phyloP scores from a whole-genome alignment of 73 alveolate genomes.

The Paramecium sonneborni region DNA sequence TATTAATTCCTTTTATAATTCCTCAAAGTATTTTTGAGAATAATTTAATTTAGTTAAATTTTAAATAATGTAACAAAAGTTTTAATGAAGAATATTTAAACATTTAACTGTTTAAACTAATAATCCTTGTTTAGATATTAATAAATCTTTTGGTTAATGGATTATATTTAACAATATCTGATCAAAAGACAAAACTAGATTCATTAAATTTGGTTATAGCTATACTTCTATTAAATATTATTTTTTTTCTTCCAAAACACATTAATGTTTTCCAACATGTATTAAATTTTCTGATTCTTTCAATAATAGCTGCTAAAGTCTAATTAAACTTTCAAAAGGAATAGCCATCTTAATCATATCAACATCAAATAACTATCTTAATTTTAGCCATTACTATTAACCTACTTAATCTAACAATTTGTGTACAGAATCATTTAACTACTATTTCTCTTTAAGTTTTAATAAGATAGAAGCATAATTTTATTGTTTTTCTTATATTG shows the following conservation, averaged over 20 bases:
- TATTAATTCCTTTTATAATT: neutral
- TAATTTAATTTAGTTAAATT: neutral
- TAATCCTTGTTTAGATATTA: neutral
- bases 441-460: slow-evolving; percentile 10
- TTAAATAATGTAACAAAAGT: neutral
- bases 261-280: neutral
- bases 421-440: neutral
- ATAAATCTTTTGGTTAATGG: slow-evolving; percentile 18
- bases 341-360: neutral
- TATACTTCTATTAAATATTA: slow-evolving; percentile 11
- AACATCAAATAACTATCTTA: slow-evolving; percentile 42
- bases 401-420: neutral
- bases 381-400: neutral
- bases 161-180: neutral
- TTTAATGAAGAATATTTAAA: neutral
- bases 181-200: slow-evolving; percentile 27
- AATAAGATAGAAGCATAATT: neutral
- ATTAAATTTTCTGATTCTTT: slow-evolving; percentile 15
- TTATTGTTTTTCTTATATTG: neutral
- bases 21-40: neutral
- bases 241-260: slow-evolving; percentile 12
- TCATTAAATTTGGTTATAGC: neutral
- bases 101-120: neutral
- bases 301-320: neutral
- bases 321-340: neutral